Base-by-base conservation (phyloP, 176 grass and related monocot genomes). In the Dactylis glomerata region DNA sequence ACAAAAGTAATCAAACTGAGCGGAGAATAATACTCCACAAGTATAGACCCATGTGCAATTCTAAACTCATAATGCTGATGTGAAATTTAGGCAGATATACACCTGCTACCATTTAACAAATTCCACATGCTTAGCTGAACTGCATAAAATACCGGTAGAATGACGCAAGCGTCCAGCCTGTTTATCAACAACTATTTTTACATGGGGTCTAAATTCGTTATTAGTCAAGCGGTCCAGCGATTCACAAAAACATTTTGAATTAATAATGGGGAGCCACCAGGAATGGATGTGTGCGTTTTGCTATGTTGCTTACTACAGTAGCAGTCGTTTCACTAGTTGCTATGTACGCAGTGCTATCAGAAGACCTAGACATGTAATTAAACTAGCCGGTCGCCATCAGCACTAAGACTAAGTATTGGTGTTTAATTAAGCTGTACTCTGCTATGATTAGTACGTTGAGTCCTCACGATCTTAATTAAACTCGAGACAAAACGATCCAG, bases 111-210 rank as follows among this genome's bases (percentile, higher is more conserved):
- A 76, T 62, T 73, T 58, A 68, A 75, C 74, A 75, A 58, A 37
- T 66, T 76, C 58, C 45, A 84, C 77, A 49, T 85, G 87, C 55
- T n/a, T n/a, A n/a, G n/a, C n/a, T n/a, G n/a, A n/a, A n/a, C n/a
- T 57, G 26, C 23, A 82, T 20, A 41, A 23, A 32, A 4, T 6
- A 14, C 22, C 2, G 23, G 34, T 10, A 59, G 3, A 73, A 17
- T 40, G 24, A 19, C 58, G 15, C 33, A n/a, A 58, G n/a, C 66
- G 28, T 72, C 67, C 67, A 82, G 36, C 17, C 34, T 59, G 67
- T 73, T 45, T 24, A 83, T 58, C 11, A 6, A 59, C 31, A 82
- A 31, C 14, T 45, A 37, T 83, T 7, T 26, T 11, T 4, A 38
- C 67, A 75, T 47, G 30, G 75, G 67, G 23, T 68, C 76, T 41